phyloP scores from a whole-genome alignment of 2,329 filamentous ascomycete genomes.

The Botrytis pseudocinerea region DNA sequence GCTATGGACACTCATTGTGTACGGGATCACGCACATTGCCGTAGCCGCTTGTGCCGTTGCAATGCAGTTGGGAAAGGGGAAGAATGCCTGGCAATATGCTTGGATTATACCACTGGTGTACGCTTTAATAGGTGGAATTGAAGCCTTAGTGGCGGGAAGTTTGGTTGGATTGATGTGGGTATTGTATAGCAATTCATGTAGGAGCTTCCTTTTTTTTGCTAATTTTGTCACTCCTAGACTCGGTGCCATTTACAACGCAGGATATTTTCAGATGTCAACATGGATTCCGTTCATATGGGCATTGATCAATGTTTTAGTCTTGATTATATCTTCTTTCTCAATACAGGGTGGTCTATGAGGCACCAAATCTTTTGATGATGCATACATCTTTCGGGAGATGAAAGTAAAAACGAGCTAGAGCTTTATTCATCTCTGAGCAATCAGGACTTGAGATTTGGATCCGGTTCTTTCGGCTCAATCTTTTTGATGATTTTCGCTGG shows the following conservation, averaged over 20 bases:
- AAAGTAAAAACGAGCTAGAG: background rate
- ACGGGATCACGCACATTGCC: slow-evolving; percentile 58
- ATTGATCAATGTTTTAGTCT: slow-evolving; percentile 63
- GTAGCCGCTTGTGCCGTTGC: slow-evolving; percentile 60
- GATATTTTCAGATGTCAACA: slow-evolving; percentile 71
- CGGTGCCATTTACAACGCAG: slow-evolving; percentile 65
- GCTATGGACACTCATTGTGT: slow-evolving; percentile 67
- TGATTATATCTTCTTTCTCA: slow-evolving; percentile 70
- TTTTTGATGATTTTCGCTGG: slow-evolving; percentile 59
- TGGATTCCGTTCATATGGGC: slow-evolving; percentile 74
- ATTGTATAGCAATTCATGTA: background rate
- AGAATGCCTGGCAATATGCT: slow-evolving; percentile 40
- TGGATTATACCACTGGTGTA: slow-evolving; percentile 65
- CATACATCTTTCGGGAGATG: background rate
- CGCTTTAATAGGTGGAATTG: slow-evolving; percentile 59
- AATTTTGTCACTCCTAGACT: slow-evolving; percentile 43
- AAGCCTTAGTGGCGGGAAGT: slow-evolving; percentile 66
- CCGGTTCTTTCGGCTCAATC: slow-evolving; percentile 41
- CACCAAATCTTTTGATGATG: background rate
- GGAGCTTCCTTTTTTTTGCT: background rate
- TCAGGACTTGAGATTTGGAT: slow-evolving; percentile 30
- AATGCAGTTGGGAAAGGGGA: slow-evolving; percentile 51
- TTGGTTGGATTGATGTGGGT: slow-evolving; percentile 66
- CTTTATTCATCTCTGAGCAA: background rate
- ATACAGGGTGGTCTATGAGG: slow-evolving; percentile 66